Conservation (phyloP, 768 basidiomycete genomes). For the Termitomyces sp. region DNA sequence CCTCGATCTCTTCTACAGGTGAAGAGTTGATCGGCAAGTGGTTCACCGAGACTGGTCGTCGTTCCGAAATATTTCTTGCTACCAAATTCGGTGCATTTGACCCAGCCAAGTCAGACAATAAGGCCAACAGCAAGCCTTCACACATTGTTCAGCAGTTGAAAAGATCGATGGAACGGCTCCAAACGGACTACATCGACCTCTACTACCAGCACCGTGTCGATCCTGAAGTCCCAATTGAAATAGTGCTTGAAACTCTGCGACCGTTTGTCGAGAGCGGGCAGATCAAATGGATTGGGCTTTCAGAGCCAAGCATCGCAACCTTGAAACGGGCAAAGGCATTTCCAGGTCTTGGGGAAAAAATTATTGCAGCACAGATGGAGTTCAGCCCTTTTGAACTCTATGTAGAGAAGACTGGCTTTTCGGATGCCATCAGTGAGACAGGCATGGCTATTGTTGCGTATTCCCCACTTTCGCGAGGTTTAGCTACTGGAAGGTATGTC, state of each 20-base stretch:
- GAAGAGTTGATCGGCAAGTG: slow-evolving; percentile 17
- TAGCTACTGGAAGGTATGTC: slow-evolving; percentile 40
- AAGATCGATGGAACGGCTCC: neutral
- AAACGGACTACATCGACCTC: slow-evolving; percentile 10
- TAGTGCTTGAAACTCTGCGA: slow-evolving; percentile 13
- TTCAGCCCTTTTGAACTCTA: slow-evolving; percentile 42
- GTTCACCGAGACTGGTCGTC: slow-evolving; percentile 51
- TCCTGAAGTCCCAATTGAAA: slow-evolving; percentile 42
- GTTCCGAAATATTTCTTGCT: slow-evolving; percentile 45
- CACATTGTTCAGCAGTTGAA: slow-evolving; percentile 10
- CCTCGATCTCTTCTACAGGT: slow-evolving; percentile 1
- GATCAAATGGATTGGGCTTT: slow-evolving; percentile 48
- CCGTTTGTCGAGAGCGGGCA: slow-evolving; percentile 11
- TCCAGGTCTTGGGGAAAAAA: slow-evolving; percentile 30
- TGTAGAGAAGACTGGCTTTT: slow-evolving; percentile 37
- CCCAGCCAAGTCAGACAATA: neutral
- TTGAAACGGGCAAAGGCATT: slow-evolving; percentile 47
- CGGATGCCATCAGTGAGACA: slow-evolving; percentile 37
- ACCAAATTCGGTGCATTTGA: slow-evolving; percentile 8
- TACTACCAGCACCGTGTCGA: slow-evolving; percentile 33
- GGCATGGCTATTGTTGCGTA: slow-evolving; percentile 46
- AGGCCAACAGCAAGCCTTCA: slow-evolving; percentile 8
- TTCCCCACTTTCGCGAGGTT: slow-evolving; percentile 46
- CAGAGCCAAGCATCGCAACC: slow-evolving; percentile 40
- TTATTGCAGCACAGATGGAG: slow-evolving; percentile 41